A percentile compares a stretch with the other conserved stretches of the same genome.
phyloP scores from a whole-genome alignment of 148 eudicot species.

The Arctostaphylos glauca region DNA sequence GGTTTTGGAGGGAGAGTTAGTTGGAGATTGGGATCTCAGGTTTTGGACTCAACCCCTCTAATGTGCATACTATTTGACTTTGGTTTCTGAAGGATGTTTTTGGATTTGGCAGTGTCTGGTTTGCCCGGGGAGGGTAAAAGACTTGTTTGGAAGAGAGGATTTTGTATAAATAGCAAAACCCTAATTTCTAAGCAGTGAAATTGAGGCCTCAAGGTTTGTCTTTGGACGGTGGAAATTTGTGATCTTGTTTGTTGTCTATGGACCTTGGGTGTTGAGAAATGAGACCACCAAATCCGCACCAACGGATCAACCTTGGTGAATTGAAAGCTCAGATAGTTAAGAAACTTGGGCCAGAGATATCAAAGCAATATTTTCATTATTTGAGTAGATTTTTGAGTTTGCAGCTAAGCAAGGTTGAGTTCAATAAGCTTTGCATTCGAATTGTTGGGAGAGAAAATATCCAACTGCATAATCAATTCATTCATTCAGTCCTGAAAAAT shows the following conservation, averaged over 20 bases:
- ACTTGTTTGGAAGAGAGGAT: conserved; percentile 26
- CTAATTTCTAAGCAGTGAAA: conserved; percentile 21
- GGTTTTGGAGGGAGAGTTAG: conserved; percentile 66
- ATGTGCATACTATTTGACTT: conserved; percentile 6
- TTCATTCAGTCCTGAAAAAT: conserved; percentile 55
- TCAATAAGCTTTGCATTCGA: conserved; percentile 48
- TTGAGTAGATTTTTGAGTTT: conserved; percentile 45
- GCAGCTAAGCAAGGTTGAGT: conserved; percentile 53
- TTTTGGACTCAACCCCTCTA: conserved; percentile 18
- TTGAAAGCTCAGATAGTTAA: conserved; percentile 50
- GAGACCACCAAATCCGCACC: conserved; percentile 43
- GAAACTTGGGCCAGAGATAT: conserved; percentile 52
- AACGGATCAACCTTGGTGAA: conserved; percentile 46
- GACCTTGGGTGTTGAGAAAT: conserved; percentile 37
- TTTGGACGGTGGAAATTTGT: conserved; percentile 10
- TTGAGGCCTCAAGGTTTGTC: conserved; percentile 9
- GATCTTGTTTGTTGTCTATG: conserved; percentile 23
- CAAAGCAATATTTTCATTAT: conserved; percentile 47
- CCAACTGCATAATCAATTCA: conserved; percentile 58
- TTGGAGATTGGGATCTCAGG: conserved; percentile 41
- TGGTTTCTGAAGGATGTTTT: conserved; percentile 28
- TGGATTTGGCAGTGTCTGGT: conserved; percentile 14
- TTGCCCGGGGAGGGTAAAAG: conserved; percentile 17
- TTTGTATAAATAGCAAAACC: conserved; percentile 30
- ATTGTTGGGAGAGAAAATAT: conserved; percentile 62